These are phyloP conservation scores for Fennellomyces sp. DNA, from an alignment of 371 early-diverging fungal genomes.

Conservation along the genomic window DNA sequence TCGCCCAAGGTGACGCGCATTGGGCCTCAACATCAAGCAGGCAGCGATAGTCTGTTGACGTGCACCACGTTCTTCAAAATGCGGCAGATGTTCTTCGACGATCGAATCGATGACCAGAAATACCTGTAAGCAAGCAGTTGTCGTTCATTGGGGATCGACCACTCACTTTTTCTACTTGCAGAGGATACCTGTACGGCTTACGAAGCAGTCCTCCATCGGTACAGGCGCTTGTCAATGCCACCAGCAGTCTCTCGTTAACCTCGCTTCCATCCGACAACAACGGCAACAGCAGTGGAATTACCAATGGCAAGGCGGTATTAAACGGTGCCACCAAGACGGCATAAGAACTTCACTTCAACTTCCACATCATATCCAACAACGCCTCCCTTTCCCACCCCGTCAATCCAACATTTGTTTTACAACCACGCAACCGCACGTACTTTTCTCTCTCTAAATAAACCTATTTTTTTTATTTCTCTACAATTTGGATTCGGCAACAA, in stretches of 20 bases:
- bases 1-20: constrained; percentile 88
- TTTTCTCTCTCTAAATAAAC: not conserved
- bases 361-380: not conserved
- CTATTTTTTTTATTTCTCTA: constrained; percentile 7
- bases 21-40: constrained; percentile 99
- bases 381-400: not conserved
- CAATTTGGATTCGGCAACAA: constrained; percentile 46
- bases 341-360: not conserved
- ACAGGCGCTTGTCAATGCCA: constrained; percentile 32
- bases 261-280: constrained; percentile 9
- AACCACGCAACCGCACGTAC: not conserved
- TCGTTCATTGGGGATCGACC: no score
- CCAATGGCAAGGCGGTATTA: constrained; percentile 9
- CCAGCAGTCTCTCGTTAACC: constrained; percentile 30
- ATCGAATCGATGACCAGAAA: constrained; percentile 91
- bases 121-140: constrained; percentile 83
- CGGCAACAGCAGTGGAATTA: constrained; percentile 1
- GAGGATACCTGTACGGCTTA: constrained; percentile 64
- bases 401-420: not conserved
- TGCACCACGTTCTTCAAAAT: constrained; percentile 96
- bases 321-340: constrained; percentile 7
- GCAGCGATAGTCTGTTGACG: constrained; percentile 98
- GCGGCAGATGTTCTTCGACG: constrained; percentile 94
- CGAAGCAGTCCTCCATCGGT: constrained; percentile 43
- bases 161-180: no score